Evolutionary conservation across 192 early-diverging fungal species (phyloP).

Genomic region (Coemansia sp.): DNA sequence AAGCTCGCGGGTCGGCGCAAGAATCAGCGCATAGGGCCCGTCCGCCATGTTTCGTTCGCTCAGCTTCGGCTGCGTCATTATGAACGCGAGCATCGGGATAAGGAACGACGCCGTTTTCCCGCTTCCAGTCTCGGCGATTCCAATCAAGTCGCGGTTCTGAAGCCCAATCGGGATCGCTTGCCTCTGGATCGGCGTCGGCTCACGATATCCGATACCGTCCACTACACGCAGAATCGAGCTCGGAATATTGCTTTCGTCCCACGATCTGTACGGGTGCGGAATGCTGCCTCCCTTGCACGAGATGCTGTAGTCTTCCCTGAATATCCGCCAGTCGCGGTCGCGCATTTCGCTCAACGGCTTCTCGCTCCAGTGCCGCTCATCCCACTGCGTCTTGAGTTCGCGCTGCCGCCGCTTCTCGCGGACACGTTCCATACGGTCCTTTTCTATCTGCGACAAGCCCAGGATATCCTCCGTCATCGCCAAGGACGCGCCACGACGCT

Average conservation of each 20-base stretch:
- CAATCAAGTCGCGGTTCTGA: conserved; percentile 85
- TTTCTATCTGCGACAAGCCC: conserved; percentile 5
- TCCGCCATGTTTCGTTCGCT: conserved; percentile 74
- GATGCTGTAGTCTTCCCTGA: conserved; percentile 98
- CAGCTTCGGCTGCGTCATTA: conserved; percentile 74
- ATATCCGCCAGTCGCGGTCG: conserved; percentile 99
- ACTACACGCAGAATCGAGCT: conserved; percentile 71
- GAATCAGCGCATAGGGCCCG: conserved; percentile 90
- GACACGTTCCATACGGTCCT: background rate
- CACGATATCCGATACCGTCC: conserved; percentile 81
- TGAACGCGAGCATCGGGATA: conserved; percentile 93
- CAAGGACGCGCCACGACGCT: background rate
- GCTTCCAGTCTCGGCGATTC: conserved; percentile 86
- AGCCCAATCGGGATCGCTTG: conserved; percentile 96
- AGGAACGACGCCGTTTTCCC: conserved; percentile 97
- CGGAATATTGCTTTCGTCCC: conserved; percentile 81
- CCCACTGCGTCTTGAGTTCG: conserved; percentile 55
- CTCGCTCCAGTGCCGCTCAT: conserved; percentile 94
- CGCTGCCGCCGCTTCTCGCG: conserved; percentile 1
- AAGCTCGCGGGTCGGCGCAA: conserved; percentile 96
- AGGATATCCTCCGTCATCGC: background rate
- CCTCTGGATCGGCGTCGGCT: conserved; percentile 96
- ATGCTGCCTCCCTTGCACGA: conserved; percentile 89
- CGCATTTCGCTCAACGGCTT: conserved; percentile 89
- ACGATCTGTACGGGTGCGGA: conserved; percentile 85